Evolutionary conservation across 2,329 filamentous ascomycete species (phyloP).

Genomic region (Bertia moriformis): DNA sequence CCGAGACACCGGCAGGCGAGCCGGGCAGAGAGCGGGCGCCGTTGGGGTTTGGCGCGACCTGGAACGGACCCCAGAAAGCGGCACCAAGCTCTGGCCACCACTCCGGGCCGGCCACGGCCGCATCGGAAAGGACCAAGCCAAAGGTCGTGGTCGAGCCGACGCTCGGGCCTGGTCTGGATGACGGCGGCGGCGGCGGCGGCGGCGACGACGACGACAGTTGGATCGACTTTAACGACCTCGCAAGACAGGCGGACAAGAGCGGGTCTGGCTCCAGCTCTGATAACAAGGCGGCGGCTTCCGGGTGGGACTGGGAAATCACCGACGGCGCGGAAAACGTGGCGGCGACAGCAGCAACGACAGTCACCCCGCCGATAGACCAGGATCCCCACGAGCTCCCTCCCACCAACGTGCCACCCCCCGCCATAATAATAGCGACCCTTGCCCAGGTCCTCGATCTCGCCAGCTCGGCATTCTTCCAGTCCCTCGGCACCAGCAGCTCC

Average conservation of each 20-base stretch:
- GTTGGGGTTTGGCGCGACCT: too few species aligned
- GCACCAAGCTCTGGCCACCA: too few species aligned
- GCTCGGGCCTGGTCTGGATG: slow-evolving; percentile 2
- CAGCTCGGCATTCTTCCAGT: slow-evolving; percentile 48
- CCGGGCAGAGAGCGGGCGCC: too few species aligned
- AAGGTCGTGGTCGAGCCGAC: slow-evolving; percentile 14
- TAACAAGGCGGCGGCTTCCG: slow-evolving; percentile 5
- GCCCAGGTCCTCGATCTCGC: slow-evolving; percentile 55
- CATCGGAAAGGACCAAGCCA: neutral
- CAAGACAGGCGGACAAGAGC: slow-evolving; percentile 8
- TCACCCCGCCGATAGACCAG: too few species aligned
- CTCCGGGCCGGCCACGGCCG: too few species aligned
- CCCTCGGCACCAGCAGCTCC: slow-evolving; percentile 37
- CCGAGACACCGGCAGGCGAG: too few species aligned
- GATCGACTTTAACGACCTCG: slow-evolving; percentile 33
- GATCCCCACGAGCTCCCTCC: slow-evolving; percentile 40
- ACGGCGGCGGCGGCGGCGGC: slow-evolving; percentile 7
- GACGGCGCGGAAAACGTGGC: too few species aligned
- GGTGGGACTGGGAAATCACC: too few species aligned
- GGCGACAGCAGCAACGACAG: too few species aligned
- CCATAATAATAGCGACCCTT: slow-evolving; percentile 65
- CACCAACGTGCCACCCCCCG: slow-evolving; percentile 78
- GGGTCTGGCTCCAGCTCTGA: slow-evolving; percentile 7
- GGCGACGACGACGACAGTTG: slow-evolving; percentile 26
- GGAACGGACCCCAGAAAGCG: too few species aligned